Base-by-base conservation (phyloP, 768 basidiomycete genomes). In the Cystobasidium onofrii region DNA sequence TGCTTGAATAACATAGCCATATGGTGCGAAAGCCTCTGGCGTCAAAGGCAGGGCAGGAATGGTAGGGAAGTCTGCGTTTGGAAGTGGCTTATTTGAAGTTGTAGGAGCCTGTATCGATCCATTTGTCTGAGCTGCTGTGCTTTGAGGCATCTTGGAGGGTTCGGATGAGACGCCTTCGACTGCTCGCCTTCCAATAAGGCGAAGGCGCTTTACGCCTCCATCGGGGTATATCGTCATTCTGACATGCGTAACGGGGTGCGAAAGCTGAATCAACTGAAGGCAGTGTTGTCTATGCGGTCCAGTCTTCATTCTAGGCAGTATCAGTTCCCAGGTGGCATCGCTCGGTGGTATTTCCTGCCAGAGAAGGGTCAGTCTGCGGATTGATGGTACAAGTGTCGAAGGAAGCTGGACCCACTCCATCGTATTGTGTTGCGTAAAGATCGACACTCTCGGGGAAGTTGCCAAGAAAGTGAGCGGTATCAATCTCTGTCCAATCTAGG, bases 391-490 rank as follows among this genome's bases (percentile, higher is more conserved):
- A n/a, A n/a, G n/a, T n/a, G n/a, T 27, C 6, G 27, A 2, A 12
- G 23, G 27, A 31, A 39, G 13, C n/a, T n/a, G 31, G 18, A 78
- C 81, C 55, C 76, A 86, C 79, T 80, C 81, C 80, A 64, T 73
- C 52, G 54, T 80, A 82, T 64, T 75, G 73, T 72, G 83, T 81
- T 17, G 87, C 92, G 79, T 89, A 88, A 23, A 94, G 78, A 78
- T 92, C 90, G 79, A 89, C 90, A 74, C 88, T 89, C 78, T 91
- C 88, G 12, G 95, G 95, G 79, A 90, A 97, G 81, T 97, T 97
- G 27, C 95, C 96, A 80, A 90, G 91, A 83, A 96, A 98, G 83
- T 94, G 89, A 2, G 89, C 87, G 0, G 96, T 98, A 81, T 99
- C 96, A 76, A 99, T 88, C 78, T 94, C 91, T 33, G 88, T 87